Conservation (phyloP, 441 rosid species). For the Mallotus japonicus region DNA sequence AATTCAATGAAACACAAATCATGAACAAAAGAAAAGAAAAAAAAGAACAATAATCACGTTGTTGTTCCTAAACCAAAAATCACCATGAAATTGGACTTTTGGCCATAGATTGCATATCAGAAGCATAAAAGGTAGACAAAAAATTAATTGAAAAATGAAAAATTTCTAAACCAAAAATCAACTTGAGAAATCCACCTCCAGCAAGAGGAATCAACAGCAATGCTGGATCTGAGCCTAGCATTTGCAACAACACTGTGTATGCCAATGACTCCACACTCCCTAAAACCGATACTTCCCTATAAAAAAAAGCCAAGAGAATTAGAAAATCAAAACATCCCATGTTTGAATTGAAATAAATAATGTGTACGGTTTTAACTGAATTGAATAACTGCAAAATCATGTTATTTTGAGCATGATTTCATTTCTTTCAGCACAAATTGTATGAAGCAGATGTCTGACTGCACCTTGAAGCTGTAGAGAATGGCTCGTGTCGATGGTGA, state of each 20-base stretch:
- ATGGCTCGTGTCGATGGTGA: constrained; percentile 42
- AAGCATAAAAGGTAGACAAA: too few species aligned
- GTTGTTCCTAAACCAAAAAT: too few species aligned
- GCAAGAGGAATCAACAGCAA: constrained; percentile 77
- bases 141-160: background rate
- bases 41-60: too few species aligned
- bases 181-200: constrained; percentile 97
- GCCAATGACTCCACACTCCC: constrained; percentile 73
- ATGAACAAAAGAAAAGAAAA: too few species aligned
- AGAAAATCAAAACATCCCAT: background rate
- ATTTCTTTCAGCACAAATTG: too few species aligned
- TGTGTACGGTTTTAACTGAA: too few species aligned
- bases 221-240: constrained; percentile 73
- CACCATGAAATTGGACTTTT: too few species aligned
- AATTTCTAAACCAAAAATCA: constrained; percentile 16
- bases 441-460: too few species aligned
- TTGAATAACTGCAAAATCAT: too few species aligned
- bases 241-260: constrained; percentile 75
- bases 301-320: background rate
- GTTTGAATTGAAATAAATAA: background rate
- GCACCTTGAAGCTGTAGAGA: constrained; percentile 52
- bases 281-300: constrained; percentile 56
- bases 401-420: too few species aligned
- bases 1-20: too few species aligned
- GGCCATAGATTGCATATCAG: too few species aligned